Base-by-base conservation (phyloP, 768 basidiomycete species). In the Russula dissimulans region DNA sequence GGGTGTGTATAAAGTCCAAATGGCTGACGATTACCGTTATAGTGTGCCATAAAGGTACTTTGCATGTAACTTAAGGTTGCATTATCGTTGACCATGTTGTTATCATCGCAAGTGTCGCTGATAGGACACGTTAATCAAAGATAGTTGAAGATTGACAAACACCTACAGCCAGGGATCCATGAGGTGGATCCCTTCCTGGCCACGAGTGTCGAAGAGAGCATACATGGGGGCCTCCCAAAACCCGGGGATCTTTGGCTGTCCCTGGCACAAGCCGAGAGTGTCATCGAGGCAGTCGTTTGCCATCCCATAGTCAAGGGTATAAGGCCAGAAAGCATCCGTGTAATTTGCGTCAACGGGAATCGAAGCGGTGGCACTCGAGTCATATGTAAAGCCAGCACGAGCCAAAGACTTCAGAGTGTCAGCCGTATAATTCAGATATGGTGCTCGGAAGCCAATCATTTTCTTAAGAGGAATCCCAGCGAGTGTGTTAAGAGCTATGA, bases 191-290 rank as follows among this genome's bases (percentile, higher is more conserved):
- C 86, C 86, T 7, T 63, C 72, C 9, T 71, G 74, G 5, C 85
- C 85, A 11, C 73, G 70, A 10, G 78, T 60, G 69, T 88, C 87
- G 63, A 90, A 89, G 71, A 82, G 79, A 0, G 84, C 84, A 69
- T 89, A 89, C 88, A 91, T 89, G 1, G 89, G 89, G 55, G 89
- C 78, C 71, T 91, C 87, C 89, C 89, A 91, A 67, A 91, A 79
- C 5, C 89, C 89, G 22, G 87, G 85, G 2, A 90, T 73, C 63
- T 81, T 79, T 6, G 86, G 85, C 71, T 85, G 69, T 46, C 89
- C 89, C 66, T 83, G 78, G 72, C 89, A 90, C 3, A 79, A 71
- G 31, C 76, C 79, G 0, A 69, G 67, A 4, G 83, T 78, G 8
- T 72, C 69, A 58, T 26, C 22, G 22, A 88, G 69, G 65, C 89